Evolutionary conservation across 352 stramenopile species (phyloP), one percentile per base, ranked within the genome.

Genomic region (Pythium brachiatum): DNA sequence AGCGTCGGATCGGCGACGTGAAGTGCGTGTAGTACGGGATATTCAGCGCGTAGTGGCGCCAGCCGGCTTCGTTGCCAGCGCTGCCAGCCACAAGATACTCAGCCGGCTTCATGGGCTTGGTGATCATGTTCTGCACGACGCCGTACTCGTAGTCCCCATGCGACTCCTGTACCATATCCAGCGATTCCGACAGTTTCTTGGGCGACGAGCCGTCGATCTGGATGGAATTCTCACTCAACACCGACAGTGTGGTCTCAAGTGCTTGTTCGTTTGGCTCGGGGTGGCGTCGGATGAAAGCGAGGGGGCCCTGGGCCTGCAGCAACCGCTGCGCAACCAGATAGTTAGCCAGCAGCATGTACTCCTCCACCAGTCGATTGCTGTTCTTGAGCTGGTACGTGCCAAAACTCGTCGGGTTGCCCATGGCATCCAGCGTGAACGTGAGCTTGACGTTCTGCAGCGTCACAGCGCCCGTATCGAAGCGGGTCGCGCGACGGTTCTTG

Each of bases 331-430:
- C 97, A 18, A 99, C 97, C 13, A 99, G 73, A 63, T 97, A 99
- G 68, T 99, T 99, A 6, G 97, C 97, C 27, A 99, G 66, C 6
- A 99, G 79, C 97, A 99, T 99, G 77, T 97, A 99, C 74, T 99
- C 97, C 75, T 99, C 96, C 8, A 99, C 88, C 11, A 98, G 70
- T 7, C 88, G 76, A 66, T 99, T 99, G 34, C 90, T 98, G 69
- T 99, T 89, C 31, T 94, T 90, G 34, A 98, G 90, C 16, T 94
- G 81, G 64, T 99, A 99, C 3, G 82, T 86, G 7, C 81, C 78
- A 43, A 90, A 96, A 0, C 78, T 61, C n/a, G 85, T 79, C 9
- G 96, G 96, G 34, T 98, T 95, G 7, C 92, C 87, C 71, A 96
- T 92, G 1, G 78, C 75, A 63, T 98, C 94, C n/a, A 98, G 66